These are phyloP conservation scores for Fusarium sp. DNA, from an alignment of 2,329 filamentous ascomycete genomes.

Conservation along the genomic window DNA sequence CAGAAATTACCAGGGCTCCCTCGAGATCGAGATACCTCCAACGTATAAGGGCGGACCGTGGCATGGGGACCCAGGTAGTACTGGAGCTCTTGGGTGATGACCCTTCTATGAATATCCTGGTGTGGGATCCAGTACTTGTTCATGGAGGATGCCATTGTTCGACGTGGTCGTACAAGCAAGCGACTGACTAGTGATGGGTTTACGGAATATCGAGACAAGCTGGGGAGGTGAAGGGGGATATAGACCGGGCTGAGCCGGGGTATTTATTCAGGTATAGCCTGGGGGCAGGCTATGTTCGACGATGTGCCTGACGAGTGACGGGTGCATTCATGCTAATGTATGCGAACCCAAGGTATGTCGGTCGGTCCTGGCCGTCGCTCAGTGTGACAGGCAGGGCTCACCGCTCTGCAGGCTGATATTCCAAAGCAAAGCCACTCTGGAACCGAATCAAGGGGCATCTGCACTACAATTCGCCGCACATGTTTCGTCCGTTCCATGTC, in stretches of 20 bases:
- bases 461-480: slow-evolving; percentile 32
- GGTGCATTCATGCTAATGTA: slow-evolving; percentile 39
- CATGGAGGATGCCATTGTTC: slow-evolving; percentile 49
- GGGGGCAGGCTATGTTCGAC: slow-evolving; percentile 27
- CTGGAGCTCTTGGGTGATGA: slow-evolving; percentile 68
- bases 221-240: slow-evolving; percentile 16
- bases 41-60: slow-evolving; percentile 66
- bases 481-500: slow-evolving; percentile 38
- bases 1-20: slow-evolving; percentile 18
- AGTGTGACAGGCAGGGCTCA: slow-evolving; percentile 40
- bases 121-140: slow-evolving; percentile 72
- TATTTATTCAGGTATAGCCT: slow-evolving; percentile 41
- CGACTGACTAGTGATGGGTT: slow-evolving; percentile 18
- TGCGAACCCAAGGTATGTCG: slow-evolving; percentile 39
- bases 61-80: slow-evolving; percentile 68
- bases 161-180: slow-evolving; percentile 23
- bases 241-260: slow-evolving; percentile 30
- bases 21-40: slow-evolving; percentile 57
- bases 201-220: slow-evolving; percentile 21
- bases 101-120: slow-evolving; percentile 68
- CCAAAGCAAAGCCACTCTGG: slow-evolving; percentile 34
- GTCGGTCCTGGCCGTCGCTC: slow-evolving; percentile 29
- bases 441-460: slow-evolving; percentile 34
- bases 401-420: slow-evolving; percentile 38
- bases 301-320: slow-evolving; percentile 36